A percentile compares a stretch with the other conserved stretches of the same genome.
These are phyloP conservation scores for Hypomontagnella submonticulosa DNA, from an alignment of 495 filamentous ascomycete species.

Conservation along the genomic window DNA sequence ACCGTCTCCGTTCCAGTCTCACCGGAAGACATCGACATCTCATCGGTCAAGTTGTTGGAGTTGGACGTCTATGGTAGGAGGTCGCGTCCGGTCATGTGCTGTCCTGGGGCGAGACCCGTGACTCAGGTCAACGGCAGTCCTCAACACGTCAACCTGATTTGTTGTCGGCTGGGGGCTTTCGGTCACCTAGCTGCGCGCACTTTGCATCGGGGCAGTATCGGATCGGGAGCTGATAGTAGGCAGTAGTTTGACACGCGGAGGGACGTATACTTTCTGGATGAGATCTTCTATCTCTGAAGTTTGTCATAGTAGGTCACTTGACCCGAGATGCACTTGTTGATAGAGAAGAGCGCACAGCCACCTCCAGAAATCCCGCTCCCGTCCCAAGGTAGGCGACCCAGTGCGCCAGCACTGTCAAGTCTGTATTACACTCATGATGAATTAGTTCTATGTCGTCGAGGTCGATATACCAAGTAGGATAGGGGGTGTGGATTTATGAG, in stretches of 20 bases:
- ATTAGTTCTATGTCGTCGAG: conserved; percentile 12
- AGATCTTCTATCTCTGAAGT: conserved; percentile 1
- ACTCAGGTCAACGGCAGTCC: background rate
- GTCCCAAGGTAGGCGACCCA: conserved; percentile 11
- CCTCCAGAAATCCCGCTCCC: conserved; percentile 30
- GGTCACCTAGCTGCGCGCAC: background rate
- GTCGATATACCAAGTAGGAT: conserved; percentile 15
- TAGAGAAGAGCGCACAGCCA: conserved; percentile 33
- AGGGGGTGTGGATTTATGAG: conserved; percentile 23
- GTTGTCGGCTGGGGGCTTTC: background rate
- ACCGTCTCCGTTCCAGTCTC: conserved; percentile 1
- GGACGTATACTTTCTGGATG: background rate
- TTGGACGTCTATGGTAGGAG: background rate
- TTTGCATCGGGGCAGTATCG: background rate
- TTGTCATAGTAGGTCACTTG: conserved; percentile 21
- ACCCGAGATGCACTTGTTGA: conserved; percentile 11
- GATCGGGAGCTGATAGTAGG: background rate
- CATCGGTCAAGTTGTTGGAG: background rate
- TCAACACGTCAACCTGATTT: background rate
- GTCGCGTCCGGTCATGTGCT: background rate
- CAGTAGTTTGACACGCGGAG: background rate
- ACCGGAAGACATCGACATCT: background rate
- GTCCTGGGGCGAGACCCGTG: background rate
- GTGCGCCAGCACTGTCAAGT: conserved; percentile 26
- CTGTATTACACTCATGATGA: background rate